phyloP scores from a whole-genome alignment of 1,284 basidiomycete species.

The Chalciporus sp. region DNA sequence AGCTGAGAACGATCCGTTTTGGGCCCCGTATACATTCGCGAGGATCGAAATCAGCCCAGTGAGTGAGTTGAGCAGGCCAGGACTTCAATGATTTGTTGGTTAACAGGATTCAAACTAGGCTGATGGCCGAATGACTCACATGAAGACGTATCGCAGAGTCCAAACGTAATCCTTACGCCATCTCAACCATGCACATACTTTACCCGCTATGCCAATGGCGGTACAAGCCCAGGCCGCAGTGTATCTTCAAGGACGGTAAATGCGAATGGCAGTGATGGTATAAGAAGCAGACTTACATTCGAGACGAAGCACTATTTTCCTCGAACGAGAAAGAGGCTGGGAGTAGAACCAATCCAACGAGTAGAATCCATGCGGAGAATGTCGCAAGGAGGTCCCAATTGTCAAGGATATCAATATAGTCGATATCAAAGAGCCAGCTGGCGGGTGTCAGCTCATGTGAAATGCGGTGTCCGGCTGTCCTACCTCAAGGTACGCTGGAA shows the following conservation, averaged over 20 bases:
- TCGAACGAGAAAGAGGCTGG: constrained; percentile 52
- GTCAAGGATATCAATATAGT: no score
- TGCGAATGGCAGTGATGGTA: neutral
- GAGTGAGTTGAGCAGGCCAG: constrained; percentile 47
- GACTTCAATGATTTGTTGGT: constrained; percentile 36
- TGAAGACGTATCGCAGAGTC: constrained; percentile 50
- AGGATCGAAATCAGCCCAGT: constrained; percentile 51
- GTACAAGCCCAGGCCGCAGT: constrained; percentile 49
- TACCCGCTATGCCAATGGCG: constrained; percentile 44
- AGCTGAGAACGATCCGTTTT: constrained; percentile 43
- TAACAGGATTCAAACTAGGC: neutral
- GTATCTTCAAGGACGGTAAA: constrained; percentile 34
- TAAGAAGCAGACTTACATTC: no score
- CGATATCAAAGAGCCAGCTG: no score
- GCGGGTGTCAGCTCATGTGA: no score
- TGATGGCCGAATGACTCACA: constrained; percentile 33
- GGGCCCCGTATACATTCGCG: constrained; percentile 47
- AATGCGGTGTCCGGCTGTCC: no score
- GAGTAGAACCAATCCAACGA: constrained; percentile 47
- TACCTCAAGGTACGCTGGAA: no score
- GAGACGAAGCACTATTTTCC: constrained; percentile 27
- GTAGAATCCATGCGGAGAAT: constrained; percentile 1
- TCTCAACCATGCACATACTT: constrained; percentile 51
- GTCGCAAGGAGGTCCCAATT: neutral
- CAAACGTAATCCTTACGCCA: constrained; percentile 61